These are phyloP conservation scores for Rehmannia glutinosa DNA, from an alignment of 257 asterid genomes.

Conservation along the genomic window DNA sequence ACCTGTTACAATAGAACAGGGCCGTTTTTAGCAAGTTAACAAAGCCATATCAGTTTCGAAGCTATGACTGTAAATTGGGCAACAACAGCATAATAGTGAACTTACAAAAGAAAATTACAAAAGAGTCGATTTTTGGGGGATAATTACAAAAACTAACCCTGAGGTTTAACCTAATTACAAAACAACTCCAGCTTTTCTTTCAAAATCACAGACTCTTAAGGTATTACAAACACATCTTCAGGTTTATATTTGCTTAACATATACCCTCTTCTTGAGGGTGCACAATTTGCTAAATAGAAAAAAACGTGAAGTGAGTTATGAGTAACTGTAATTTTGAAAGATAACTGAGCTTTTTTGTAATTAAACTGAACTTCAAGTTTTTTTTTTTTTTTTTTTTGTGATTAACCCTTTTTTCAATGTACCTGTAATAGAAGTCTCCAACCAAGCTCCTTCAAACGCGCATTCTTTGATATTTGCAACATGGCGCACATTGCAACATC, in stretches of 20 bases:
- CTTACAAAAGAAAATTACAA: background rate
- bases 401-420: background rate
- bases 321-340: no score
- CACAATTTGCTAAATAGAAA: no score
- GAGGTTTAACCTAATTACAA: no score
- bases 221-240: no score
- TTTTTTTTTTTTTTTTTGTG: background rate
- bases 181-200: no score
- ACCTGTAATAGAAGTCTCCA: slow-evolving; percentile 94
- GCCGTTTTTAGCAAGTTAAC: background rate
- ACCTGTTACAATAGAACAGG: slow-evolving; percentile 42
- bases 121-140: background rate
- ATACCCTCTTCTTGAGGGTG: no score
- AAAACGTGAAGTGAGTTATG: no score
- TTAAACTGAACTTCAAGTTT: background rate
- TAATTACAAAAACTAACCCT: no score
- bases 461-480: slow-evolving; percentile 75
- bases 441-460: slow-evolving; percentile 68
- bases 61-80: background rate
- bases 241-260: no score
- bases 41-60: background rate
- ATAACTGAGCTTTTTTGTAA: no score
- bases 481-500: slow-evolving; percentile 99
- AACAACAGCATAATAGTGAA: background rate
- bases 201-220: no score